Evolutionary conservation across 306 rosid genomes (phyloP), one percentile per base, ranked within the genome.

Genomic region (Vigna mungo): DNA sequence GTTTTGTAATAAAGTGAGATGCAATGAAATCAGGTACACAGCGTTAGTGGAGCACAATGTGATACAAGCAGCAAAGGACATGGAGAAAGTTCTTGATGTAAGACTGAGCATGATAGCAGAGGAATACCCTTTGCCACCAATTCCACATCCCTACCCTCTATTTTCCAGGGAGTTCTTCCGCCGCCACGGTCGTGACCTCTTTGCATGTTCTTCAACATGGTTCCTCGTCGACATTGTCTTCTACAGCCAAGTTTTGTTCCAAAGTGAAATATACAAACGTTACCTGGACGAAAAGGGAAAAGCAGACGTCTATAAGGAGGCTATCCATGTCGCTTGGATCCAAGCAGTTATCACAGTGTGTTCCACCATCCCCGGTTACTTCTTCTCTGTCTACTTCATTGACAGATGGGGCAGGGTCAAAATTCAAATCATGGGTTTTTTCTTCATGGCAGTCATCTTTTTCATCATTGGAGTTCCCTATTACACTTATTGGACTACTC

Each of bases 321-420:
- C 87, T 47, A 30, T 53, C 20, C 4, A 84, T 2, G 47, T 81
- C 0, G 94, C 97, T 6, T 69, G 30, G 68, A 64, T 90, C 49
- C 96, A 92, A 79, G 91, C 94, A 12, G 85, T 87, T 15, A 25
- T 92, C 2, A 88, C 96, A 0, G 49, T 39, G 1, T 85, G 90
- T 67, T 87, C 94, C 49, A 86, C 96, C 3, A 89, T 92, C 48
- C 97, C 96, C 1, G 96, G 97, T 23, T 92, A 92, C 78, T 92
- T 87, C 86, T 84, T 89, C 87, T 73, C 92, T 0, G 86, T 92
- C 5, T 88, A 75, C 47, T 92, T 84, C 84, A 92, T 92, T 47
- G 97, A 92, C 16, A 87, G 92, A 0, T 36, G 89, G 5, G 97
- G 97, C 9, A 79, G 97, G 72, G 88, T 87, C 36, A 85, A 70